phyloP scores from a whole-genome alignment of 2,329 filamentous ascomycete species.

The Aureobasidium sp. region DNA sequence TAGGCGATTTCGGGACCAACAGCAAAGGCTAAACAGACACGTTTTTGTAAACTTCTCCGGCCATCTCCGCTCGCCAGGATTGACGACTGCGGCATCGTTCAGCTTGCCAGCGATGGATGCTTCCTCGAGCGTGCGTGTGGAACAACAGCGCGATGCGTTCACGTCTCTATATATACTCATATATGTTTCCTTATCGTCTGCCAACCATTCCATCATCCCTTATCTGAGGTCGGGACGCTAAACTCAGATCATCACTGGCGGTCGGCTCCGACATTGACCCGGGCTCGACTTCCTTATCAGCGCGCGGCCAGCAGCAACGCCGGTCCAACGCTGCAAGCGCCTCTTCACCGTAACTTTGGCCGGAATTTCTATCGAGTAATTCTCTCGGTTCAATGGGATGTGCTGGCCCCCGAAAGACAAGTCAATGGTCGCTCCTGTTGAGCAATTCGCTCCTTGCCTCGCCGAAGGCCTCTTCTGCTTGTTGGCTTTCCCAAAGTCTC shows the following conservation, averaged over 20 bases:
- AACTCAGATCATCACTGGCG: background rate
- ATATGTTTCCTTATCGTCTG: background rate
- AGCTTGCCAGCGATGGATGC: background rate
- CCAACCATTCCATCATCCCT: background rate
- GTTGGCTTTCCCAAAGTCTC: background rate
- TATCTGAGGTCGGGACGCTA: slow-evolving; percentile 3
- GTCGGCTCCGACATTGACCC: slow-evolving; percentile 7
- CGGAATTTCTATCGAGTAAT: slow-evolving; percentile 16
- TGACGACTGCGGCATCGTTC: background rate
- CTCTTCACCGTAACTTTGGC: slow-evolving; percentile 3
- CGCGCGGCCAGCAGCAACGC: slow-evolving; percentile 3
- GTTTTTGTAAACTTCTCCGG: background rate
- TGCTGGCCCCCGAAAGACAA: background rate
- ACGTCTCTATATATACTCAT: background rate
- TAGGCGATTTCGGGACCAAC: slow-evolving; percentile 1
- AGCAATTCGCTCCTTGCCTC: background rate
- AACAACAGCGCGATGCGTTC: background rate
- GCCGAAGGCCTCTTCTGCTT: background rate
- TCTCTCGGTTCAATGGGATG: background rate
- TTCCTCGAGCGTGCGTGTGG: background rate
- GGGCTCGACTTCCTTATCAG: slow-evolving; percentile 9
- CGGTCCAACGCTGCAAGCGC: slow-evolving; percentile 8
- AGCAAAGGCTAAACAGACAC: background rate
- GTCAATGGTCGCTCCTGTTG: slow-evolving; percentile 2
- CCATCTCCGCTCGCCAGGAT: background rate